Evolutionary conservation across 495 filamentous ascomycete genomes (phyloP).

Genomic region (Penicillium salamii): DNA sequence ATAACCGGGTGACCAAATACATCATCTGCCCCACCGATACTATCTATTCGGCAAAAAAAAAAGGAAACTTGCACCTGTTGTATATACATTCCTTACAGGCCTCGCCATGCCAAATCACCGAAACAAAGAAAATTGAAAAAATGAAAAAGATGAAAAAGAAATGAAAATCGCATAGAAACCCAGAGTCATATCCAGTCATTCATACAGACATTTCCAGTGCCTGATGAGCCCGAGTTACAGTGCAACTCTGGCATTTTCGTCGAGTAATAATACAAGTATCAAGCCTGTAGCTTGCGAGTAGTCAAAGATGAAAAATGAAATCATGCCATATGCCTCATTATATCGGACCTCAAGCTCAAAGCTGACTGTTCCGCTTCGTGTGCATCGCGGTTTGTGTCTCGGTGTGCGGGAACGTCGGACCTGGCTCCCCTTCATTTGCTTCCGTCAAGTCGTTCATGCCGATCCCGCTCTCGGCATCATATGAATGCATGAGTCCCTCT

Average conservation of each 20-base stretch:
- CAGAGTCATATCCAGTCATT: constrained; percentile 40
- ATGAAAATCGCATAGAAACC: constrained; percentile 17
- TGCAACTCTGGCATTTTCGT: constrained; percentile 28
- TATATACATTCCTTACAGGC: constrained; percentile 32
- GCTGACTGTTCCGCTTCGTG: constrained; percentile 41
- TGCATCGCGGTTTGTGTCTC: constrained; percentile 28
- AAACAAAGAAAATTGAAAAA: constrained; percentile 11
- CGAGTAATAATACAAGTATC: constrained; percentile 36
- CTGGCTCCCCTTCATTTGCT: constrained; percentile 60
- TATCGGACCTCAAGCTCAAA: constrained; percentile 14
- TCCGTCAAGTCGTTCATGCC: constrained; percentile 69
- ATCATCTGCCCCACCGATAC: constrained; percentile 25
- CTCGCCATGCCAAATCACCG: constrained; percentile 15
- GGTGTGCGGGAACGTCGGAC: constrained; percentile 35
- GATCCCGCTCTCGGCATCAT: constrained; percentile 68
- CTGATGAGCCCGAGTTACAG: constrained; percentile 24
- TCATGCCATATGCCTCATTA: constrained; percentile 16
- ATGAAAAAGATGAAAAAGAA: constrained; percentile 11
- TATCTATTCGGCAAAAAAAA: constrained; percentile 9
- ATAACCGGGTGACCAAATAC: constrained; percentile 27
- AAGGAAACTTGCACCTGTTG: constrained; percentile 10
- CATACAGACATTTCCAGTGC: constrained; percentile 34
- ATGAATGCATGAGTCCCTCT: constrained; percentile 77
- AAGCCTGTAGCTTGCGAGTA: constrained; percentile 5
- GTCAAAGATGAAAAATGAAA: constrained; percentile 7